Evolutionary conservation across 2,329 filamentous ascomycete genomes (phyloP).

Genomic region (Aspergillus thermomutatus): DNA sequence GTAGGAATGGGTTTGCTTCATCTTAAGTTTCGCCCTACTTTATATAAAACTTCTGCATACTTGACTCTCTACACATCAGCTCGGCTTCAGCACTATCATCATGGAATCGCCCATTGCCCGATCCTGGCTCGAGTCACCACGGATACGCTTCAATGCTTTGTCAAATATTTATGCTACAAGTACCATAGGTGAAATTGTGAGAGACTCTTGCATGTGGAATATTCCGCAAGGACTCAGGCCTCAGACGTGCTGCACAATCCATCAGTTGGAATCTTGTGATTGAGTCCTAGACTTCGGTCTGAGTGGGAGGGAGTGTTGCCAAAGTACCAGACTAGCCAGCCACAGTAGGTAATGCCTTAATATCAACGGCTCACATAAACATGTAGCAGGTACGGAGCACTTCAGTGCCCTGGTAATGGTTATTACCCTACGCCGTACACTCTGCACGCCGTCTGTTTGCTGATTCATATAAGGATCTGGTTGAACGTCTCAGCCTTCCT

Average conservation of each 20-base stretch:
- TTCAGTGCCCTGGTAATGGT: background rate
- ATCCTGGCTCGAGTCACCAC: background rate
- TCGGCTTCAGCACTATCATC: background rate
- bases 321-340: background rate
- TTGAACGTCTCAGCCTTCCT: background rate
- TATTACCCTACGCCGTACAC: background rate
- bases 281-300: background rate
- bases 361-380: background rate
- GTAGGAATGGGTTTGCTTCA: background rate
- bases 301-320: background rate
- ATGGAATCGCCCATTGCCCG: too few species aligned
- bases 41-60: background rate
- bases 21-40: background rate
- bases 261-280: background rate
- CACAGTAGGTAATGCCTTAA: background rate
- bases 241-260: background rate
- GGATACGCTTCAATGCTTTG: background rate
- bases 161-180: background rate
- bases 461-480: background rate
- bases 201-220: background rate
- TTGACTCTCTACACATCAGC: background rate
- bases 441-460: background rate
- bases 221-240: background rate
- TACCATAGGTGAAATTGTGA: background rate
- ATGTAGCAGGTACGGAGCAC: background rate